A percentile compares a stretch with the other conserved stretches of the same genome.
These are phyloP conservation scores for Agrostemma githago DNA, from an alignment of 148 eudicot species.

Conservation along the genomic window DNA sequence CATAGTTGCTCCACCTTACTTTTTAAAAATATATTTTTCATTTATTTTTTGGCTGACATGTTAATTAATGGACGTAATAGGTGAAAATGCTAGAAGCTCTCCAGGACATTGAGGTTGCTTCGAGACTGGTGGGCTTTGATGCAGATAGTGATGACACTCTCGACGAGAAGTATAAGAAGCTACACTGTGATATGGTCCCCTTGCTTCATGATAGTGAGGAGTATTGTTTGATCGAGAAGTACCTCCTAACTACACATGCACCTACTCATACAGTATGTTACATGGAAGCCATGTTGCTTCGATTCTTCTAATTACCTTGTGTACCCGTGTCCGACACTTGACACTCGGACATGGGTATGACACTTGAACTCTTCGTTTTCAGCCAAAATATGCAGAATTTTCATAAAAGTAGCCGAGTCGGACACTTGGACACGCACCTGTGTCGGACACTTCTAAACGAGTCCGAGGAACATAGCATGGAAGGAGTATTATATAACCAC, in stretches of 20 bases:
- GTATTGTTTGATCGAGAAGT: conserved; percentile 74
- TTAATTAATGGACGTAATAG: conserved; percentile 31
- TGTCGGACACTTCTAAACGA: too few relatives aligned
- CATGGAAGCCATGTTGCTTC: not conserved
- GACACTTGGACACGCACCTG: too few relatives aligned
- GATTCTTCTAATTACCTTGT: too few relatives aligned
- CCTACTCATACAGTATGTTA: conserved; percentile 91
- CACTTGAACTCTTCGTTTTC: too few relatives aligned
- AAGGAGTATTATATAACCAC: too few relatives aligned
- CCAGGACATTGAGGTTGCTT: conserved; percentile 98
- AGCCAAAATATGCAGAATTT: too few relatives aligned
- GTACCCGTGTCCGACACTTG: too few relatives aligned
- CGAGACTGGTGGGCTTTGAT: conserved; percentile 93
- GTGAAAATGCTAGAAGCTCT: conserved; percentile 99
- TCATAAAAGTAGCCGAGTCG: too few relatives aligned
- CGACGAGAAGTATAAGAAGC: conserved; percentile 84
- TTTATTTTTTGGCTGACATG: not conserved
- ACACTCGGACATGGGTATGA: too few relatives aligned
- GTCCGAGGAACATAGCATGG: too few relatives aligned
- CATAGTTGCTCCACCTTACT: not conserved
- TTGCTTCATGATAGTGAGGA: conserved; percentile 79
- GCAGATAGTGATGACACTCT: conserved; percentile 60
- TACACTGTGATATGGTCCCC: conserved; percentile 71
- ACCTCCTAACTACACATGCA: conserved; percentile 92
- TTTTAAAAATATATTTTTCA: not conserved